phyloP scores from a whole-genome alignment of 345 rosid genomes.

The Euphorbia lathyris region DNA sequence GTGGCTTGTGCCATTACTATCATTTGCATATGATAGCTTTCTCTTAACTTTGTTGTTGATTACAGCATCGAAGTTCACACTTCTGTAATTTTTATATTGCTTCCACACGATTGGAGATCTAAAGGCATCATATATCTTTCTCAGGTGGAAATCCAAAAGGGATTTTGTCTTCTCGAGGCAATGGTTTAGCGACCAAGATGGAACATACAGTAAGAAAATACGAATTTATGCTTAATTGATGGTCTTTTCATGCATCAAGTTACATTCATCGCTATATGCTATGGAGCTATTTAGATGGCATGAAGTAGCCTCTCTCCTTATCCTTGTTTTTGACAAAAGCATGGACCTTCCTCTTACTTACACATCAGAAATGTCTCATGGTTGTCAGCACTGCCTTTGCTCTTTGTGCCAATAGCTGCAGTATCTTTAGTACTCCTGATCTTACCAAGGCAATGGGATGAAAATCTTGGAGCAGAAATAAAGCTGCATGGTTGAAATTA shows the following conservation, averaged over 20 bases:
- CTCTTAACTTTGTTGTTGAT: background rate
- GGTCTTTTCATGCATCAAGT: conserved; percentile 11
- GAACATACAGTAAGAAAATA: conserved; percentile 79
- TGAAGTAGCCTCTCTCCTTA: background rate
- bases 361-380: background rate
- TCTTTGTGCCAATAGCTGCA: too few species aligned
- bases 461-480: background rate
- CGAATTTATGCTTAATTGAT: conserved; percentile 5
- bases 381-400: background rate
- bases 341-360: background rate
- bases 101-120: background rate
- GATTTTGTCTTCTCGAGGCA: conserved; percentile 97
- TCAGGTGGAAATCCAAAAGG: conserved; percentile 87
- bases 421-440: too few species aligned
- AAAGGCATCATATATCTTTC: conserved; percentile 20
- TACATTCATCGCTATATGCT: background rate
- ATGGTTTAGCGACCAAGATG: conserved; percentile 97
- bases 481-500: background rate
- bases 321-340: conserved; percentile 1
- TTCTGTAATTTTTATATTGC: background rate
- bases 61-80: background rate
- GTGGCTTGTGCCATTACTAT: too few species aligned
- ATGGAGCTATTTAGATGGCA: background rate
- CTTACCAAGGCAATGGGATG: background rate
- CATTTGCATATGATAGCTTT: background rate